Evolutionary conservation across 768 basidiomycete genomes (phyloP).

Genomic region (Krasilnikovozyma curviuscula): DNA sequence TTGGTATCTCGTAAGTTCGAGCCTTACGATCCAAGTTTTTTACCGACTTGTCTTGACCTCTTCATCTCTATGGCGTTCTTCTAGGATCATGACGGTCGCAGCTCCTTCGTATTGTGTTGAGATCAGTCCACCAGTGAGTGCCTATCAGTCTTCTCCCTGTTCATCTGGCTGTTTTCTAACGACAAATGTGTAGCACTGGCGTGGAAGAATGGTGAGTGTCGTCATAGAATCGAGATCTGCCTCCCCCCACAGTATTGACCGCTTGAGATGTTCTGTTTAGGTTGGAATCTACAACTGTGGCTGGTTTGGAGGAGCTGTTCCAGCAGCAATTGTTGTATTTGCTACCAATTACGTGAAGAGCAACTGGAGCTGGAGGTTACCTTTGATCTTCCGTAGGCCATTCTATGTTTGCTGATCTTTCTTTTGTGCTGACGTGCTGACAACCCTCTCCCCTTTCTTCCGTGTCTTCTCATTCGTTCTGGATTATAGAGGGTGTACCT

Average conservation of each 20-base stretch:
- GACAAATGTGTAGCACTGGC: background rate
- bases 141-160: background rate
- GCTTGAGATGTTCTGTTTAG: slow-evolving; percentile 34
- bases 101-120: slow-evolving; percentile 35
- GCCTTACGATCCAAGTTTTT: too few relatives aligned
- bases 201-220: background rate
- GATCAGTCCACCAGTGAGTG: slow-evolving; percentile 39
- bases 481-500: too few relatives aligned
- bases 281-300: slow-evolving; percentile 33
- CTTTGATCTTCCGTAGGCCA: slow-evolving; percentile 24
- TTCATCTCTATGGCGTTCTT: background rate
- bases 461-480: too few relatives aligned
- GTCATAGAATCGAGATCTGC: background rate
- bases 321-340: slow-evolving; percentile 1
- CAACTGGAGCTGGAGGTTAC: slow-evolving; percentile 33
- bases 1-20: slow-evolving; percentile 1
- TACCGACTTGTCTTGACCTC: background rate
- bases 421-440: too few relatives aligned
- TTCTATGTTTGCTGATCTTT: background rate
- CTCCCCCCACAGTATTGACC: background rate
- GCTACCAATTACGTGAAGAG: slow-evolving; percentile 1
- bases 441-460: too few relatives aligned
- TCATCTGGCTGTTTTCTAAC: background rate
- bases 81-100: slow-evolving; percentile 21
- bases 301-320: background rate